Percentiles rank a stretch among this genome's conserved stretches.
These are phyloP conservation scores for Ceratorhiza oryzae-sativae DNA, from an alignment of 1,284 basidiomycete species.

Conservation along the genomic window DNA sequence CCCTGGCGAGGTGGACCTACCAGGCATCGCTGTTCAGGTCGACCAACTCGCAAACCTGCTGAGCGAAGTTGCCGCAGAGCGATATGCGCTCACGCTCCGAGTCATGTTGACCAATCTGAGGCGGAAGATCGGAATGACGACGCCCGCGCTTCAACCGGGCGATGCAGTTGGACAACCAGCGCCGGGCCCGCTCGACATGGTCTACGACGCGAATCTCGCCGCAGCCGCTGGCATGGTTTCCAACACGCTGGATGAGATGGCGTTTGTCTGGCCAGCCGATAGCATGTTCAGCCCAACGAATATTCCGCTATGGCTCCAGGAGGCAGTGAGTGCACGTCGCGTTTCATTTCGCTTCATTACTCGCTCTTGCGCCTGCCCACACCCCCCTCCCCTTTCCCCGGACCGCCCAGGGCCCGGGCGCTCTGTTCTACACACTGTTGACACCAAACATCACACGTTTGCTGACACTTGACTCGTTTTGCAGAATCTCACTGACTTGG, in stretches of 20 bases:
- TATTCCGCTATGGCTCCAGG: constrained; percentile 82
- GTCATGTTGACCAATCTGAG: constrained; percentile 90
- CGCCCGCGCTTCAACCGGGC: constrained; percentile 57
- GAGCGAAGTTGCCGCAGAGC: constrained; percentile 86
- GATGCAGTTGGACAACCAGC: constrained; percentile 42
- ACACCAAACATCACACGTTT: constrained; percentile 14
- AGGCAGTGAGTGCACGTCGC: constrained; percentile 56
- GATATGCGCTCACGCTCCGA: constrained; percentile 87
- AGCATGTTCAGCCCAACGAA: constrained; percentile 78
- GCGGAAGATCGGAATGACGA: constrained; percentile 77
- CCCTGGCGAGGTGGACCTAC: constrained; percentile 78
- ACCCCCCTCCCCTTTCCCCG: background rate
- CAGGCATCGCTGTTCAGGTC: constrained; percentile 75
- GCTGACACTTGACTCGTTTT: constrained; percentile 36
- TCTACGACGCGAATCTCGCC: constrained; percentile 45
- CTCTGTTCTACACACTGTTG: constrained; percentile 28
- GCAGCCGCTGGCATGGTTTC: constrained; percentile 42
- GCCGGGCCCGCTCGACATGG: constrained; percentile 37
- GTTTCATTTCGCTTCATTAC: constrained; percentile 8
- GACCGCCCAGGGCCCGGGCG: constrained; percentile 44
- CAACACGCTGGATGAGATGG: constrained; percentile 74
- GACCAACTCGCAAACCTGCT: constrained; percentile 83
- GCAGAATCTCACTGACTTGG: constrained; percentile 84
- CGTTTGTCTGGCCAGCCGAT: constrained; percentile 77
- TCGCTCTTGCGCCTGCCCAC: background rate